Conservation (phyloP, 768 basidiomycete genomes). For the Podaxis sp. region DNA sequence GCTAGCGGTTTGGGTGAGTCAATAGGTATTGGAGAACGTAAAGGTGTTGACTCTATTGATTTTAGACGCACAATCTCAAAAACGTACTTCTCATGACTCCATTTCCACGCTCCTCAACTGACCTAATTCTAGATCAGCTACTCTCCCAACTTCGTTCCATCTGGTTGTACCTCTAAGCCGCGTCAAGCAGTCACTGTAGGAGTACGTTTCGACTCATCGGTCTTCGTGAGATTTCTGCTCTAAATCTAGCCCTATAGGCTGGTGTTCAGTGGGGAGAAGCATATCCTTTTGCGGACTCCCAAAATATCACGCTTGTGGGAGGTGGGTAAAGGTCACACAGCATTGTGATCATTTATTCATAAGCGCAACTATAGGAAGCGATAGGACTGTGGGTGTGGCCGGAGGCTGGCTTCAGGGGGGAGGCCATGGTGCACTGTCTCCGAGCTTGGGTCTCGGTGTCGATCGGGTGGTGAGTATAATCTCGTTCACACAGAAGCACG, state of each 20-base stretch:
- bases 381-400: slow-evolving; percentile 39
- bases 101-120: not conserved
- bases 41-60: not conserved
- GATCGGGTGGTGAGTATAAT: slow-evolving; percentile 40
- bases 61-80: slow-evolving; percentile 41
- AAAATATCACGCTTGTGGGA: slow-evolving; percentile 47
- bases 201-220: slow-evolving; percentile 24
- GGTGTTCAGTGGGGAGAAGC: slow-evolving; percentile 46
- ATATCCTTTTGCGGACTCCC: slow-evolving; percentile 41
- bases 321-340: slow-evolving; percentile 23
- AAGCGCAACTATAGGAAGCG: slow-evolving; percentile 22
- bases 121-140: slow-evolving; percentile 31
- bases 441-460: slow-evolving; percentile 45
- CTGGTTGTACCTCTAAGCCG: slow-evolving; percentile 29
- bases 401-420: slow-evolving; percentile 49
- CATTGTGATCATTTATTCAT: not conserved
- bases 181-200: slow-evolving; percentile 34
- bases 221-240: not conserved
- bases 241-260: slow-evolving; percentile 28
- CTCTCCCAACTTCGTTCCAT: slow-evolving; percentile 32
- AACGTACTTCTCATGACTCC: slow-evolving; percentile 23
- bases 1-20: slow-evolving; percentile 44
- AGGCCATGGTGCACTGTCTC: slow-evolving; percentile 43
- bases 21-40: not conserved
- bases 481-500: not conserved